Percentiles rank a stretch among this genome's conserved stretches.
Conservation (phyloP, 208 protist genomes). For the Phytomonas serpens region DNA sequence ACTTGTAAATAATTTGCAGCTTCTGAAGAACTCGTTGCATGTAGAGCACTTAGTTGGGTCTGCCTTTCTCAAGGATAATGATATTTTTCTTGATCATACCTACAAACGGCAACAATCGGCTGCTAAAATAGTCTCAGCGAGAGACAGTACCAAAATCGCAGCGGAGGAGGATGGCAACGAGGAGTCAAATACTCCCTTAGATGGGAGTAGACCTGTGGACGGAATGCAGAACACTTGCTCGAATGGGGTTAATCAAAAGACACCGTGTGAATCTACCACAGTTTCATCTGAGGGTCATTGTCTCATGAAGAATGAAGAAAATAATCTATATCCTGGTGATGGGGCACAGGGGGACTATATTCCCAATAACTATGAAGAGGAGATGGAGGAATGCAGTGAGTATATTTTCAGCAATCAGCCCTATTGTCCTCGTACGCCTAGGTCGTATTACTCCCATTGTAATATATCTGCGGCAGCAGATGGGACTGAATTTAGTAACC, state of each 20-base stretch:
- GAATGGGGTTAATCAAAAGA: neutral
- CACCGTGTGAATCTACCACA: neutral
- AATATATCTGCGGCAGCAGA: too few species aligned
- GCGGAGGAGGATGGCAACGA: neutral
- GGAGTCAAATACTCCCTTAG: neutral
- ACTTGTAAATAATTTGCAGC: neutral
- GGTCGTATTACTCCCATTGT: neutral
- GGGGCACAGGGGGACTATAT: conserved; percentile 14
- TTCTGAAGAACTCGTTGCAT: neutral
- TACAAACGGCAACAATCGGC: neutral
- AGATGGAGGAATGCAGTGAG: conserved; percentile 48
- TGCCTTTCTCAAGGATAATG: neutral
- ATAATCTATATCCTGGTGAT: neutral
- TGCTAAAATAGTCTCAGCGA: neutral
- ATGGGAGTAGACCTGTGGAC: neutral
- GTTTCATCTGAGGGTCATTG: neutral
- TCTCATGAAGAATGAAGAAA: neutral
- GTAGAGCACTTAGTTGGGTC: neutral
- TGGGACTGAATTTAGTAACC: conserved; percentile 7
- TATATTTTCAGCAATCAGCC: conserved; percentile 43
- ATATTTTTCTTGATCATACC: neutral
- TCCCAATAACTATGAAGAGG: conserved; percentile 45
- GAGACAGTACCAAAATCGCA: neutral
- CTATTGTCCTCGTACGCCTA: conserved; percentile 20
- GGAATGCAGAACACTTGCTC: neutral